Base-by-base conservation (phyloP, 2,329 filamentous ascomycete genomes). In the Aspergillus eucalypticola region DNA sequence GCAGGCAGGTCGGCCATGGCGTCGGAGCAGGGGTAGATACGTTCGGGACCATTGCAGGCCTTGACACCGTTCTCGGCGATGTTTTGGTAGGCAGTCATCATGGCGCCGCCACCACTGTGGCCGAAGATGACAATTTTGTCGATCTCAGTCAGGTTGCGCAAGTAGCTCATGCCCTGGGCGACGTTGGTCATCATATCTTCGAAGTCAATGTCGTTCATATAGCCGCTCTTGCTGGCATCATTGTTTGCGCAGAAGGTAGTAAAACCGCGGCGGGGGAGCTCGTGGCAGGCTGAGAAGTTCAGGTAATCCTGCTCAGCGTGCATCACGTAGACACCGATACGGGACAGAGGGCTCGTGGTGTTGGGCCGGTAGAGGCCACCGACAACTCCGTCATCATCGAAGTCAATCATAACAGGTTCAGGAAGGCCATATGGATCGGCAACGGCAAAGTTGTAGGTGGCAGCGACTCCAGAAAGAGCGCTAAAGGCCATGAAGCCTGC, bases 171-270 rank as follows among this genome's bases (percentile, higher is more conserved):
- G n/a, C 50, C 50, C 6, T 32, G 29, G 25, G n/a, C 50, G 3
- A 52, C 29, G 8, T 52, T 23, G 3, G 50, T 52, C 50, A 52
- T 52, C 50, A 52, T 52, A 1, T 32, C 35, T 32, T 52, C 50
- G 2, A 52, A 52, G 50, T 52, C 10, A 13, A 52, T 29, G 19
- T 52, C 50, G 17, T 19, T 52, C 50, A 52, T 52, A 19, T 38
- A 38, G 11, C 50, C 50, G 5, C 29, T 52, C 27, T 52, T 52
- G 50, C 50, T 52, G 29, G 29, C 29, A 8, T 32, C 32, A 17
- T 52, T 52, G 50, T 52, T 52, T n/a, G 35, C 19, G 50, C 50
- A 52, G 50, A 52, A 38, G 17, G 50, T 52, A 19, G 50, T 52
- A 27, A 38, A 52, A 5, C 50, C 50, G 35, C 50, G 50, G 5